A percentile compares a stretch with the other conserved stretches of the same genome.
Conservation (phyloP, 805 yeast species). For the Wickerhamomyces canadensis region DNA sequence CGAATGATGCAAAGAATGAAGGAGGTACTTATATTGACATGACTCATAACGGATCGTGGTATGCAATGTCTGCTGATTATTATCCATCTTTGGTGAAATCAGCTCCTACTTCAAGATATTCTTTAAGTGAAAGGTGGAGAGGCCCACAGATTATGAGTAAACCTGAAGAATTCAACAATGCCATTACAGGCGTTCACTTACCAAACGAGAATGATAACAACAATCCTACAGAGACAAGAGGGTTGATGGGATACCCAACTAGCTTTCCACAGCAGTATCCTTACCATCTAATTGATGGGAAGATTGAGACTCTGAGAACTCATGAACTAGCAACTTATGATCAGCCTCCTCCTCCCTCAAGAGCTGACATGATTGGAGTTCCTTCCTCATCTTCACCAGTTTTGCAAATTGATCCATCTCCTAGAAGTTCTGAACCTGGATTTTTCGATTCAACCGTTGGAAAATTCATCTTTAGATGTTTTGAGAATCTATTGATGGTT, state of each 20-base stretch:
- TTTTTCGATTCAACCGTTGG: slow-evolving; percentile 23
- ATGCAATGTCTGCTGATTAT: slow-evolving; percentile 70
- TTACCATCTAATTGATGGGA: slow-evolving; percentile 6
- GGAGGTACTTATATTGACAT: slow-evolving; percentile 62
- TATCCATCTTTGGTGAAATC: slow-evolving; percentile 80
- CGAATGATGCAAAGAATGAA: slow-evolving; percentile 14
- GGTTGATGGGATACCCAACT: slow-evolving; percentile 17
- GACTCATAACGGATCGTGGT: slow-evolving; percentile 67
- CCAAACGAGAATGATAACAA: slow-evolving; percentile 9
- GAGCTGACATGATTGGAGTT: slow-evolving; percentile 13
- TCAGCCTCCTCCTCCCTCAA: slow-evolving; percentile 10
- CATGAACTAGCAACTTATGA: slow-evolving; percentile 7
- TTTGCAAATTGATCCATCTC: slow-evolving; percentile 23
- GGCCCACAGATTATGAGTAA: slow-evolving; percentile 30
- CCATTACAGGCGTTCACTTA: slow-evolving; percentile 47
- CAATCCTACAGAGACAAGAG: slow-evolving; percentile 6
- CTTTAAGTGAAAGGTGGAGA: slow-evolving; percentile 38
- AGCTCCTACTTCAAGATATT: slow-evolving; percentile 69
- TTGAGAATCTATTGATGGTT: slow-evolving; percentile 38
- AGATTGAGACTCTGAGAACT: slow-evolving; percentile 10
- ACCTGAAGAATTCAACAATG: slow-evolving; percentile 33
- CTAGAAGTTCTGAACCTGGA: slow-evolving; percentile 7
- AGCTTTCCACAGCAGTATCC: slow-evolving; percentile 15
- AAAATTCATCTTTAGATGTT: slow-evolving; percentile 25
- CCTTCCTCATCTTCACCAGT: slow-evolving; percentile 15